Conservation (phyloP, 139 green algal species). For the Chlamydomonas applanata region DNA sequence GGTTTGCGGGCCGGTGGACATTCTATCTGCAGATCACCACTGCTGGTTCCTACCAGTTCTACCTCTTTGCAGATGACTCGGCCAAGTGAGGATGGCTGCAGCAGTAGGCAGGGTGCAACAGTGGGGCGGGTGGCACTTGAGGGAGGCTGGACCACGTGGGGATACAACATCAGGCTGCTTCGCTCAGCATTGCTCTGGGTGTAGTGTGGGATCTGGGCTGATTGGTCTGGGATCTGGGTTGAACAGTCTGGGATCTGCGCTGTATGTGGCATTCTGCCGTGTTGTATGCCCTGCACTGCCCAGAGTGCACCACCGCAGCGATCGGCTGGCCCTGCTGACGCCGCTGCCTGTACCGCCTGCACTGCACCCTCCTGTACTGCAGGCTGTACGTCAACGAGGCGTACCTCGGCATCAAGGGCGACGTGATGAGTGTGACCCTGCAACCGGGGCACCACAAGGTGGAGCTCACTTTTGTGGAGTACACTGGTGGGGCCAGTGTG, state of each 20-base stretch:
- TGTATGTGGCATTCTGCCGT: too few relatives aligned
- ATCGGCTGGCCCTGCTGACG: too few relatives aligned
- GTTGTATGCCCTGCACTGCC: too few relatives aligned
- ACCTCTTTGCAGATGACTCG: not conserved
- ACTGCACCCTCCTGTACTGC: not conserved
- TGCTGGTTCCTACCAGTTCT: conserved; percentile 3
- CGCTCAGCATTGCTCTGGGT: too few relatives aligned
- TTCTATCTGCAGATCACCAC: conserved; percentile 23
- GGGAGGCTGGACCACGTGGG: too few relatives aligned
- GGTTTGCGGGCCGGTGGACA: conserved; percentile 20
- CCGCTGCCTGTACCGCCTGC: not conserved
- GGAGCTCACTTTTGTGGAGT: conserved; percentile 15
- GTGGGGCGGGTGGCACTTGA: too few relatives aligned
- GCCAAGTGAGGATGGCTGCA: not conserved
- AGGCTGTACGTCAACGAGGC: conserved; percentile 18
- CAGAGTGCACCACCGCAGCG: too few relatives aligned
- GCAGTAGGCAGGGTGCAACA: too few relatives aligned
- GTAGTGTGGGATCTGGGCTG: too few relatives aligned
- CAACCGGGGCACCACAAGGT: conserved; percentile 17
- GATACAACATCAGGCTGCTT: too few relatives aligned
- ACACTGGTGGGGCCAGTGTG: not conserved
- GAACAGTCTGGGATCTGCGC: too few relatives aligned
- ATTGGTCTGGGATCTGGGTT: too few relatives aligned
- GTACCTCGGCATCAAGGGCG: not conserved
- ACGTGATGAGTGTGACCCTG: not conserved